A percentile compares a stretch with the other conserved stretches of the same genome.
These are phyloP conservation scores for Cucurbita ficifolia DNA, from an alignment of 306 rosid species.

Conservation along the genomic window DNA sequence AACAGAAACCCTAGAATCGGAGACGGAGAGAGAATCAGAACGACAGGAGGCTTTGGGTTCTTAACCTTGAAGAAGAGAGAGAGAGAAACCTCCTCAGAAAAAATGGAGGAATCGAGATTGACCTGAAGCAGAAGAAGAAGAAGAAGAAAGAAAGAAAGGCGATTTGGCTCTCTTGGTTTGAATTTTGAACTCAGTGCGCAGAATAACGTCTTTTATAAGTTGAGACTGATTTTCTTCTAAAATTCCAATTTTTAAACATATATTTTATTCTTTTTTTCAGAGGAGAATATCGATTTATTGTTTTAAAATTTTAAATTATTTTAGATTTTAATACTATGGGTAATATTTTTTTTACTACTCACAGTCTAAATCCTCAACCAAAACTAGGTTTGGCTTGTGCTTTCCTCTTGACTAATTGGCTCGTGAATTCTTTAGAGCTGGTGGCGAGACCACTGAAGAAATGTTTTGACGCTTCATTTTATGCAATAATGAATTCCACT, in stretches of 20 bases:
- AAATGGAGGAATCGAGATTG: not conserved
- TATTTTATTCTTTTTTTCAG: no score
- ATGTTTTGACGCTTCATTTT: no score
- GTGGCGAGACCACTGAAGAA: no score
- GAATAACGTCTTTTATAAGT: not conserved
- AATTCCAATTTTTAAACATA: not conserved
- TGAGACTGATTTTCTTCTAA: not conserved
- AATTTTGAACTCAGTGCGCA: not conserved
- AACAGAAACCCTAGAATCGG: constrained; percentile 3
- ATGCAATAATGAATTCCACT: no score
- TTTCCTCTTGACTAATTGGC: no score
- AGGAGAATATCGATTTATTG: no score
- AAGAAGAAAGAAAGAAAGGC: not conserved
- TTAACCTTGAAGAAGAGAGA: not conserved
- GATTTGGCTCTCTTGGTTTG: not conserved
- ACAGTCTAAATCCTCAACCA: no score
- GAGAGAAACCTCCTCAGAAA: not conserved
- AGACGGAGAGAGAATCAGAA: not conserved
- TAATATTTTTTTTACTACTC: no score
- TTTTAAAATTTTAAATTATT: no score
- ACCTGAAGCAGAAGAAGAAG: not conserved
- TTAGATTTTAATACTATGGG: no score
- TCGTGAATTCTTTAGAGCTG: no score
- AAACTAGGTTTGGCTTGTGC: no score
- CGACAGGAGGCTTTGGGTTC: not conserved